phyloP scores from a whole-genome alignment of 805 yeast species.

The Candida saitoana region DNA sequence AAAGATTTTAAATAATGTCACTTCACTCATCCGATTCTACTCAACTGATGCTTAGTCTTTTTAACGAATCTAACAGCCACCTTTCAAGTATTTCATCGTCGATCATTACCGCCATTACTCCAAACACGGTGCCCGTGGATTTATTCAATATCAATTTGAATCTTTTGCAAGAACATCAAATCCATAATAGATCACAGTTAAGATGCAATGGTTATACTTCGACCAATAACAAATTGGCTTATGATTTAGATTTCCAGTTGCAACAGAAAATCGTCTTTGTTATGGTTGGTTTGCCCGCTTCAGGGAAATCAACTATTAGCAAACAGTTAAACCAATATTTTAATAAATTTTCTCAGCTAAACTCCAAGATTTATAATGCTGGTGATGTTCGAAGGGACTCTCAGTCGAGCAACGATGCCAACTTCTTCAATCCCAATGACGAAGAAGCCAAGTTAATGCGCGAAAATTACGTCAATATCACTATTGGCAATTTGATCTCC shows the following conservation, averaged over 20 bases:
- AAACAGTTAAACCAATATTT: slow-evolving; percentile 28
- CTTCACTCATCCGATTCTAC: slow-evolving; percentile 3
- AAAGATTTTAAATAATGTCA: slow-evolving; percentile 1
- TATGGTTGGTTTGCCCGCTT: slow-evolving; percentile 40
- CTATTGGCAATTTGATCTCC: slow-evolving; percentile 28
- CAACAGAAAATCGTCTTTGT: slow-evolving; percentile 15
- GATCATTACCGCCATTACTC: background rate
- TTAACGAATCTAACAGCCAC: background rate
- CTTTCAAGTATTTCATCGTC: background rate
- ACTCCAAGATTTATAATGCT: slow-evolving; percentile 42
- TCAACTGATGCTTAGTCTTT: slow-evolving; percentile 4
- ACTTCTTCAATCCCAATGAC: slow-evolving; percentile 37
- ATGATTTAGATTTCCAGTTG: background rate
- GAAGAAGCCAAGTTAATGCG: slow-evolving; percentile 26
- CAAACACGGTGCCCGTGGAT: slow-evolving; percentile 1
- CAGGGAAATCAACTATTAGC: slow-evolving; percentile 38
- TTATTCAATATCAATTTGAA: slow-evolving; percentile 3
- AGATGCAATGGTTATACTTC: background rate
- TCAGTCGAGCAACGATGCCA: slow-evolving; percentile 23
- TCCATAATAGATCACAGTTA: slow-evolving; percentile 4
- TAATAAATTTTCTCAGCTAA: slow-evolving; percentile 20
- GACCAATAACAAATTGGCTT: background rate
- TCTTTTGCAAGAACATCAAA: slow-evolving; percentile 2
- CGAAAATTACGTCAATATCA: slow-evolving; percentile 32
- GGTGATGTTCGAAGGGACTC: slow-evolving; percentile 46